Base-by-base conservation (phyloP, 371 early-diverging fungal genomes). In the Nematocida displodere region DNA sequence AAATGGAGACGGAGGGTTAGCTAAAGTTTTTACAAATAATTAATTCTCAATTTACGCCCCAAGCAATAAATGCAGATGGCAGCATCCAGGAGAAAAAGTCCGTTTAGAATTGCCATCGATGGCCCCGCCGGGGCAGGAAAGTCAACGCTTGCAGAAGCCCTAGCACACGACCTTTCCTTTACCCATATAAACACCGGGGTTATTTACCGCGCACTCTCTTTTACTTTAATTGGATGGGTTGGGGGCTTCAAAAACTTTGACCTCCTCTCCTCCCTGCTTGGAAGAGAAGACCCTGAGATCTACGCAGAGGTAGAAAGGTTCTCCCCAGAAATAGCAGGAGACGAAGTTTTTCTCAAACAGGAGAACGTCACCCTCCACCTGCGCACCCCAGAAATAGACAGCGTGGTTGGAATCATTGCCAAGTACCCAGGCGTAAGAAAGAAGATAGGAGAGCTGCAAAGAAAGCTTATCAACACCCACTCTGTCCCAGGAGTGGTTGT, bases 41-140 rank as follows among this genome's bases (percentile, higher is more conserved):
- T 42, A 42, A n/a, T 42, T 42, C n/a, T 42, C n/a, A 42, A 13
- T 11, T 13, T 13, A 11, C 13, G 44, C 11, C 11, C 44, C 11
- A 11, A n/a, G 44, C 44, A 42, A 42, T n/a, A 11, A 11, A 42
- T 42, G 11, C n/a, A n/a, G n/a, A n/a, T n/a, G 4, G 22, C 58
- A 56, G 13, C 7, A 7, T 11, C 8, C 33, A 56, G 17, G 7
- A 24, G 20, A 17, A 58, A 22, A 49, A 79, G 49, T 40, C 50
- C 49, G 17, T 80, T 68, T 76, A 87, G 88, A 77, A 85, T 92
- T 53, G 92, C 93, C 33, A 92, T 93, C 49, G 93, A 93, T 85
- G 93, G 93, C 0, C 92, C 92, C 4, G 91, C 91, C 13, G 93
- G 91, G 11, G 88, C 88, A 13, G 93, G 93, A 54, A 93, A 93